Conservation (phyloP, 1,284 basidiomycete species). For the Ceratobasidium sp. region DNA sequence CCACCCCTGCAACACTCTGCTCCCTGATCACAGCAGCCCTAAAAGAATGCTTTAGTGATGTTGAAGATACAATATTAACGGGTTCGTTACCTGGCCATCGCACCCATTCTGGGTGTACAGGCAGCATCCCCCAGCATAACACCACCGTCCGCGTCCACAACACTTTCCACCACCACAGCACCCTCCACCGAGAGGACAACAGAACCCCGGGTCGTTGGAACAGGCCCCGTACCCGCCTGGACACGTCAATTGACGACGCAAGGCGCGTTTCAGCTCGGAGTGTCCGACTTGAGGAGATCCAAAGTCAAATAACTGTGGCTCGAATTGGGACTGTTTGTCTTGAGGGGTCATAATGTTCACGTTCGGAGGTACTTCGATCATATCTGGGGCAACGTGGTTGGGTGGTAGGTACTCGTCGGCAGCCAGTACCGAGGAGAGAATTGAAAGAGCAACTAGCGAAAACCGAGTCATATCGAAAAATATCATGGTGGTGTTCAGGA, state of each 20-base stretch:
- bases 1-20: constrained; percentile 32
- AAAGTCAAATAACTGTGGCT: constrained; percentile 25
- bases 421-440: constrained; percentile 3
- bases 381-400: neutral
- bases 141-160: constrained; percentile 6
- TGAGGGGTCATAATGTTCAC: constrained; percentile 23
- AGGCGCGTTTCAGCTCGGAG: constrained; percentile 9
- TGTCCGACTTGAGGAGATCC: constrained; percentile 28
- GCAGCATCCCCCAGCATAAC: constrained; percentile 16
- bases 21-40: constrained; percentile 30
- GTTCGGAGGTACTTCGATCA: constrained; percentile 13
- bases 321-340: neutral
- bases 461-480: neutral
- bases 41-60: neutral
- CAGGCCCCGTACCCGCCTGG: constrained; percentile 4
- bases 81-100: neutral
- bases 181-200: constrained; percentile 20
- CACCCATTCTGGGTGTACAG: neutral
- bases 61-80: neutral
- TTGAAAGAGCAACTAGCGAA: neutral
- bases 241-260: constrained; percentile 6
- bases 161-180: constrained; percentile 35
- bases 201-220: constrained; percentile 6
- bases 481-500: constrained; percentile 24
- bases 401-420: neutral